Conservation (phyloP, 768 basidiomycete genomes). For the Panaeolus papilionaceus region DNA sequence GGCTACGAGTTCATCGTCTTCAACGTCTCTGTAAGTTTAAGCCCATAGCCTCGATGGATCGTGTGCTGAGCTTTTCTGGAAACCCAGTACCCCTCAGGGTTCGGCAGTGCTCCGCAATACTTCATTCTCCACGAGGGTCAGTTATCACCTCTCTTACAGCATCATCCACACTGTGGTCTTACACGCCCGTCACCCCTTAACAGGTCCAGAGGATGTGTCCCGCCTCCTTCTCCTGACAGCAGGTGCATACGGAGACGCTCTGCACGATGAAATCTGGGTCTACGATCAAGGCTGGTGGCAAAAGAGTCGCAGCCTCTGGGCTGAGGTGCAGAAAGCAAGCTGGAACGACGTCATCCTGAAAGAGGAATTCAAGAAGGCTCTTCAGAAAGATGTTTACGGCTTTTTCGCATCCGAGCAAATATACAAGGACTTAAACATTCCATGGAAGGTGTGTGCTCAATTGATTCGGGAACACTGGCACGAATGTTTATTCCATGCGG, state of each 20-base stretch:
- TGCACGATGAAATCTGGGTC: slow-evolving; percentile 79
- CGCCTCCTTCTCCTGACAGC: slow-evolving; percentile 58
- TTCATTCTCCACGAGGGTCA: slow-evolving; percentile 69
- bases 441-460: slow-evolving; percentile 71
- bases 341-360: slow-evolving; percentile 82
- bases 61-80: neutral
- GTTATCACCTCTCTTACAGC: neutral
- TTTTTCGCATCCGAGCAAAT: slow-evolving; percentile 80
- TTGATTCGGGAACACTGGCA: neutral
- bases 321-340: slow-evolving; percentile 63
- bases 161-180: neutral
- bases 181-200: neutral
- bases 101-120: slow-evolving; percentile 36
- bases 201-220: slow-evolving; percentile 53
- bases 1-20: slow-evolving; percentile 63
- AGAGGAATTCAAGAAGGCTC: slow-evolving; percentile 64
- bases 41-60: neutral
- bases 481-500: neutral
- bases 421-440: slow-evolving; percentile 77
- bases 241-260: slow-evolving; percentile 56
- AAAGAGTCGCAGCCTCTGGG: slow-evolving; percentile 68
- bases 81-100: slow-evolving; percentile 39
- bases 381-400: slow-evolving; percentile 78
- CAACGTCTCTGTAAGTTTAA: slow-evolving; percentile 48
- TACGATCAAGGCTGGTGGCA: slow-evolving; percentile 75